Conservation (phyloP, 305 asterid species). For the Petunia hybrid region DNA sequence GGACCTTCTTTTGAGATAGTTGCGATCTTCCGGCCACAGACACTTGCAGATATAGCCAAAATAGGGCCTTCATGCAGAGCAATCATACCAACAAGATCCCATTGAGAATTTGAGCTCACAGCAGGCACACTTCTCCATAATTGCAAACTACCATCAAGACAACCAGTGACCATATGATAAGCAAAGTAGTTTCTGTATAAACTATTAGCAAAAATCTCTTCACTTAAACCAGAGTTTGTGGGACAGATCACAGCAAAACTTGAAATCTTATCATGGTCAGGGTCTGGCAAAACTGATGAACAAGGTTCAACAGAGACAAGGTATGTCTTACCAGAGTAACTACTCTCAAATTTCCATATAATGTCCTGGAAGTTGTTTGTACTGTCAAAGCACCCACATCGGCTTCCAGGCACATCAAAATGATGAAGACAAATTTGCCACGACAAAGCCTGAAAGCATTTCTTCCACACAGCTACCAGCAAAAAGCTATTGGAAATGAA, state of each 20-base stretch:
- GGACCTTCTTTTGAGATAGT: constrained; percentile 51
- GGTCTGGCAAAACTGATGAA: constrained; percentile 75
- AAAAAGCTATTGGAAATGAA: constrained; percentile 65
- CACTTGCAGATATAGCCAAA: constrained; percentile 61
- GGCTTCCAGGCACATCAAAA: constrained; percentile 50
- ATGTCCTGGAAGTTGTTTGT: constrained; percentile 42
- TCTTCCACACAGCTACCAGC: constrained; percentile 79
- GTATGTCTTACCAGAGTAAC: constrained; percentile 61
- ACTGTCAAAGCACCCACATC: constrained; percentile 42
- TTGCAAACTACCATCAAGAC: constrained; percentile 69
- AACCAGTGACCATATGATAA: constrained; percentile 90
- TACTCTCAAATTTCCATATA: constrained; percentile 61
- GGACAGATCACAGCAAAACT: constrained; percentile 76
- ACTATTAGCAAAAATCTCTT: constrained; percentile 51
- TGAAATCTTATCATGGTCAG: constrained; percentile 63
- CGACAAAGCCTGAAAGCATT: constrained; percentile 72
- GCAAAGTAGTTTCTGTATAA: constrained; percentile 54
- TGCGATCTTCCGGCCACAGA: constrained; percentile 81
- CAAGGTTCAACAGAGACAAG: constrained; percentile 62
- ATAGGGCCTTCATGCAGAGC: constrained; percentile 65
- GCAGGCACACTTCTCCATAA: constrained; percentile 84
- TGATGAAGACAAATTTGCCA: constrained; percentile 79
- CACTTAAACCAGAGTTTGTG: constrained; percentile 50
- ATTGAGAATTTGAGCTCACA: constrained; percentile 54
- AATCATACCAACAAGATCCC: constrained; percentile 88